These are phyloP conservation scores for Saitozyma sp. DNA, from an alignment of 768 basidiomycete genomes.

Conservation along the genomic window DNA sequence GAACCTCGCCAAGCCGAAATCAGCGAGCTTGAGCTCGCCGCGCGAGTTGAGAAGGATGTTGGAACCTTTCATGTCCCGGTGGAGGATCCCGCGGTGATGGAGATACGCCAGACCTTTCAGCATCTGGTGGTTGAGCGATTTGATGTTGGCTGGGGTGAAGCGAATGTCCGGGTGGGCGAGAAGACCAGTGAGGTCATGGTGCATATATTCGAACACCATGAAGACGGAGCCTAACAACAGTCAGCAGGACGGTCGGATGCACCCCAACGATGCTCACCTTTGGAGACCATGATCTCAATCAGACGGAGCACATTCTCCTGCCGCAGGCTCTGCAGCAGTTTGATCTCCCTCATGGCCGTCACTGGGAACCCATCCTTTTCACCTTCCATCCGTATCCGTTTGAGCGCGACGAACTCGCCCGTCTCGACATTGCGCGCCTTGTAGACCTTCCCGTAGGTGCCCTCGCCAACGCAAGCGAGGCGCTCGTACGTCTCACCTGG, in stretches of 20 bases:
- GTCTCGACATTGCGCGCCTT: conserved; percentile 83
- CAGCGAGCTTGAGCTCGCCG: conserved; percentile 92
- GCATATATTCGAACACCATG: conserved; percentile 99
- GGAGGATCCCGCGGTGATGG: conserved; percentile 92
- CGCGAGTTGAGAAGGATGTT: conserved; percentile 90
- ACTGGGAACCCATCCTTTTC: conserved; percentile 98
- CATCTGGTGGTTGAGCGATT: conserved; percentile 95
- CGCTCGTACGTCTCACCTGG: conserved; percentile 64
- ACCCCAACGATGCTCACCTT: conserved; percentile 61
- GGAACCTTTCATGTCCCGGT: conserved; percentile 98
- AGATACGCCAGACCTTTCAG: conserved; percentile 90
- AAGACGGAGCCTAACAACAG: conserved; percentile 74
- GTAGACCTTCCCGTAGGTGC: conserved; percentile 97
- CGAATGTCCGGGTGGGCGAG: conserved; percentile 84
- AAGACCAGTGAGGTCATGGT: conserved; percentile 94
- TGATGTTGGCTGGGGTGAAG: conserved; percentile 84
- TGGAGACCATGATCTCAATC: conserved; percentile 98
- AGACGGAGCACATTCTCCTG: conserved; percentile 87
- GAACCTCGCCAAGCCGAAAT: conserved; percentile 95
- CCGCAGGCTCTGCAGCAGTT: conserved; percentile 83
- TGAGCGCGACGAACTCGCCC: conserved; percentile 80
- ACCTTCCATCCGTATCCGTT: conserved; percentile 95
- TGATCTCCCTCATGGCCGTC: conserved; percentile 98
- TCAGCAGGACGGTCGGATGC: conserved; percentile 8
- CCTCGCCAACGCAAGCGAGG: conserved; percentile 92